Base-by-base conservation (phyloP, 495 filamentous ascomycete genomes). In the Chaetomium tenue region DNA sequence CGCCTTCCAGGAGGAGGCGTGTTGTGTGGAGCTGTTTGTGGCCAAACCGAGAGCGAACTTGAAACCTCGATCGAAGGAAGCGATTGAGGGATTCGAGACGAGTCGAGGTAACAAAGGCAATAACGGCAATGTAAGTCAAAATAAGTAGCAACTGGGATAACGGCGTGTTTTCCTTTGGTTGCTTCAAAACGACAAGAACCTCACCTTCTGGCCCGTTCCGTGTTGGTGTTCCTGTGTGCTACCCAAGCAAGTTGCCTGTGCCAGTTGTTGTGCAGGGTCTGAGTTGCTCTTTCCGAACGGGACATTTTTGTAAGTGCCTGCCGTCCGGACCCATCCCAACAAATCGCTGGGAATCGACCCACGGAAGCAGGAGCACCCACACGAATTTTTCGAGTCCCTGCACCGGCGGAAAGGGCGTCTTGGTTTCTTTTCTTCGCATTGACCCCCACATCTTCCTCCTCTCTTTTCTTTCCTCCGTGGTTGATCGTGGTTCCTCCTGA, bases 291-390 rank as follows among this genome's bases (percentile, higher is more conserved):
- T 50, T 11, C n/a, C 46, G 46, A 20, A 20, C 46, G 15, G 44
- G 3, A 5, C 44, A 47, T 20, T 47, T 44, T 3, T 61, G 23
- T 44, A n/a, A 53, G 47, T 61, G n/a, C 5, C 44, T 39, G 42
- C 42, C 5, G 37, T 58, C 22, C 26, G 11, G 46, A 9, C 33
- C 55, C 54, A 50, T 59, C 69, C 69, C 69, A 71, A 71, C 69
- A 71, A 71, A 68, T 71, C 66, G 52, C 46, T n/a, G 51, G 39
- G 40, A 68, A 63, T 68, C 69, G 66, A 63, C 69, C 69, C 69
- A 71, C 69, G 69, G 65, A 53, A 59, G 60, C 47, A 54, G 63
- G 51, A 42, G 56, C 59, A 60, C 60, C 61, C 55, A 44, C 55
- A 25, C 62, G 30, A 66, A 62, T 30, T 70, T 70, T 70, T 64